Base-by-base conservation (phyloP, 1,284 basidiomycete species). In the Trametes hirsuta region DNA sequence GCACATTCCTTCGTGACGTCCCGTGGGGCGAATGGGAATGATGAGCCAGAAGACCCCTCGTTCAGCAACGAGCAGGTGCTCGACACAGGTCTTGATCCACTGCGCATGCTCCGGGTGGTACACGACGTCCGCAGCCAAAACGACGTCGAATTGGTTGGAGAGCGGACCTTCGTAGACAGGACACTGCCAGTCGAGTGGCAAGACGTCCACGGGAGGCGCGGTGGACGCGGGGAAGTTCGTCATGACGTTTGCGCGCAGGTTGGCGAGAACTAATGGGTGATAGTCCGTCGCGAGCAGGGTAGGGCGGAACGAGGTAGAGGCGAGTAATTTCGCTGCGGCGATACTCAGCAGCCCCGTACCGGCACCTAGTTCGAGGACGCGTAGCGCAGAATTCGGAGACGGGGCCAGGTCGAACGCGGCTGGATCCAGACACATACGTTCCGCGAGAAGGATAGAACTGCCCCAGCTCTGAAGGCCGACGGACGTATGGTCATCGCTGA, bases 391-490 rank as follows among this genome's bases (percentile, higher is more conserved):
- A 18, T 41, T 30, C 14, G 42, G 6, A 4, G 18, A 35, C 34
- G 35, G 45, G 24, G 48, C 36, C 39, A 83, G 71, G 8, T 81
- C 80, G 66, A 84, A 89, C 2, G 68, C 61, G 3, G 56, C 66
- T 0, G 92, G 90, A 21, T 81, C 70, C 3, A 78, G 73, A 41
- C 88, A 88, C 63, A 95, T 81, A 53, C 84, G 81, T 66, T 90
- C 82, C 0, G 87, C 88, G 22, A 97, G 81, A 21, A 93, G 75
- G 67, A 94, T 92, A 3, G 90, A 85, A 64, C 87, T 88, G 4
- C 88, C 93, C 93, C 94, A 95, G 64, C 91, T 95, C 74, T 96
- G 94, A 39, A 95, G 79, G 2, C 94, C 93, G 47, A 95, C 93
- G 12, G 84, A 85, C 10, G 91, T 90, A 72, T 95, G 91, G 72